Percentiles rank a stretch among this genome's conserved stretches.
Evolutionary conservation across 73 alveolate species (phyloP).

Genomic region (Tetrahymena borealis): DNA sequence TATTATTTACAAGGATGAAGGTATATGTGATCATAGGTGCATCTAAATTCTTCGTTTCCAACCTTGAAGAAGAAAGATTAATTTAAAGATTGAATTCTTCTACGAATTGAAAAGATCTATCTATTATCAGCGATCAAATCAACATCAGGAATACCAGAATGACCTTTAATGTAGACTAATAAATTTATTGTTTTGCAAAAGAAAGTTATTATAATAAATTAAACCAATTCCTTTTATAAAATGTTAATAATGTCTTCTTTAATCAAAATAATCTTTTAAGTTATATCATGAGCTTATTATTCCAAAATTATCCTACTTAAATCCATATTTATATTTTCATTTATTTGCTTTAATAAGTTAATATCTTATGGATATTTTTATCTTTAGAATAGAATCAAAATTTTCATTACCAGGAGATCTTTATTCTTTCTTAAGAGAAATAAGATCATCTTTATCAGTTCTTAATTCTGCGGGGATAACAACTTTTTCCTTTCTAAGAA

Average conservation of each 20-base stretch:
- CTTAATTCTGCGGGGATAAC: neutral
- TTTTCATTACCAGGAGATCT: neutral
- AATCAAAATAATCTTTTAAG: too few species aligned
- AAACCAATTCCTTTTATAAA: too few species aligned
- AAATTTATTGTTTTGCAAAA: neutral
- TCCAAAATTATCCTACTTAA: too few species aligned
- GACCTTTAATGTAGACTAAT: slow-evolving; percentile 1
- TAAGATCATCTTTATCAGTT: neutral
- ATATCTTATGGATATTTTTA: too few species aligned
- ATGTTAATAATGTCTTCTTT: too few species aligned
- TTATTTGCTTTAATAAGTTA: too few species aligned
- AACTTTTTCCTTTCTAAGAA: neutral
- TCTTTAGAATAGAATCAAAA: neutral
- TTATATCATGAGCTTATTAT: too few species aligned
- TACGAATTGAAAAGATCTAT: neutral
- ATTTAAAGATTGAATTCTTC: neutral
- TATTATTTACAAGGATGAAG: neutral
- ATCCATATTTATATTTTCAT: too few species aligned
- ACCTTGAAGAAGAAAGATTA: neutral
- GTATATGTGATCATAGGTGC: neutral
- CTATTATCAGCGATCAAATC: neutral
- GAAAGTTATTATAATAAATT: too few species aligned
- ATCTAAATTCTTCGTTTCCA: neutral
- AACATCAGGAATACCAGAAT: neutral
- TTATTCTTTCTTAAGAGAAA: neutral